Conservation (phyloP, 345 rosid species). For the Leavenworthia alabamica region DNA sequence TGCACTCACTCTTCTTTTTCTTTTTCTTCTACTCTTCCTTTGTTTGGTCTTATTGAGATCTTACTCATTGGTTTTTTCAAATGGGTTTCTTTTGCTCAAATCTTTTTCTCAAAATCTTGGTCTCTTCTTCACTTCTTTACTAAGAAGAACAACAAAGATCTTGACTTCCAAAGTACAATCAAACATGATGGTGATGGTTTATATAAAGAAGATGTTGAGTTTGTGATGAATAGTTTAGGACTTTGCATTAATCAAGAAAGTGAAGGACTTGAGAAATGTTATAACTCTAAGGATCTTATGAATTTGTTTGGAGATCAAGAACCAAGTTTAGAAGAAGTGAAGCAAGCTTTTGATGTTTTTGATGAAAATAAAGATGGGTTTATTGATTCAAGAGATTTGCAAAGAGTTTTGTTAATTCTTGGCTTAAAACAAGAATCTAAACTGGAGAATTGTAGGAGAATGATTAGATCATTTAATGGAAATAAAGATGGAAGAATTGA, state of each 20-base stretch:
- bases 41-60: conserved; percentile 26
- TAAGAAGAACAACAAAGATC: conserved; percentile 25
- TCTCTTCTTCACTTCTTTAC: conserved; percentile 26
- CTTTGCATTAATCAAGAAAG: conserved; percentile 37
- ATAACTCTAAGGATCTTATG: conserved; percentile 37
- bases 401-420: conserved; percentile 48
- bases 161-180: conserved; percentile 18
- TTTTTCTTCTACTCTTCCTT: not conserved
- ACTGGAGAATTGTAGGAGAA: conserved; percentile 47
- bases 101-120: conserved; percentile 36
- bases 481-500: conserved; percentile 59
- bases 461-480: conserved; percentile 57
- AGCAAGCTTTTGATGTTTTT: conserved; percentile 71
- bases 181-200: conserved; percentile 27
- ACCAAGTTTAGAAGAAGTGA: conserved; percentile 70
- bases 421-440: conserved; percentile 46
- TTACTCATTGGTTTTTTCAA: conserved; percentile 25
- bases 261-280: conserved; percentile 33
- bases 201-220: conserved; percentile 48
- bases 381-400: conserved; percentile 64
- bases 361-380: conserved; percentile 77
- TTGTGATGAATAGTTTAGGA: conserved; percentile 58
- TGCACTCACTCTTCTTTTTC: conserved; percentile 5
- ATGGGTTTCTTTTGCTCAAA: conserved; percentile 20
- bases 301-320: conserved; percentile 67